phyloP scores from a whole-genome alignment of 1,284 basidiomycete genomes.

The Afroboletus lepidellus region DNA sequence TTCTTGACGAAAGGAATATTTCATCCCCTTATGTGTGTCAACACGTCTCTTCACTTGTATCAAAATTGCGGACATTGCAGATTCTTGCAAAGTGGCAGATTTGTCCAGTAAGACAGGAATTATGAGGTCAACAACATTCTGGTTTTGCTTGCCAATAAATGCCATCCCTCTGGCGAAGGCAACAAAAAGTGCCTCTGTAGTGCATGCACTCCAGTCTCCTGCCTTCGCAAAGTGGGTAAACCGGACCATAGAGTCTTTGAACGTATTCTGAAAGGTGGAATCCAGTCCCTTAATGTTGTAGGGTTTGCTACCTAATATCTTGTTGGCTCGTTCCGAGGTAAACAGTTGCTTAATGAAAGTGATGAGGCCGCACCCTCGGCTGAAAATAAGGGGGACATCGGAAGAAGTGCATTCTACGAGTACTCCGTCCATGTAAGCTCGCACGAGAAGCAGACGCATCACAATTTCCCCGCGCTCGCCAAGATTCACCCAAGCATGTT shows the following conservation, averaged over 20 bases:
- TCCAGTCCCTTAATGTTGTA: too few species aligned
- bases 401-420: too few species aligned
- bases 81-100: not conserved
- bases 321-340: not conserved
- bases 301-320: not conserved
- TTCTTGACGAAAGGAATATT: not conserved
- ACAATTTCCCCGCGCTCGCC: not conserved
- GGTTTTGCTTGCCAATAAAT: not conserved
- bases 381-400: too few species aligned
- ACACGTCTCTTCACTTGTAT: not conserved
- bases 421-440: not conserved
- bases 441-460: not conserved
- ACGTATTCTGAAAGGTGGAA: not conserved
- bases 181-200: not conserved
- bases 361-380: too few species aligned
- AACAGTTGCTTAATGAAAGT: not conserved
- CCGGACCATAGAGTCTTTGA: not conserved
- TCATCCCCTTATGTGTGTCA: not conserved
- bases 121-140: not conserved
- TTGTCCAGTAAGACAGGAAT: not conserved
- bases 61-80: not conserved
- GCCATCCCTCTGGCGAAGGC: too few species aligned
- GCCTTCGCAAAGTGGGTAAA: constrained; percentile 7
- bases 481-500: not conserved
- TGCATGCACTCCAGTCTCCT: not conserved